Evolutionary conservation across 768 basidiomycete species (phyloP).

Genomic region (Lactarius tabidus): DNA sequence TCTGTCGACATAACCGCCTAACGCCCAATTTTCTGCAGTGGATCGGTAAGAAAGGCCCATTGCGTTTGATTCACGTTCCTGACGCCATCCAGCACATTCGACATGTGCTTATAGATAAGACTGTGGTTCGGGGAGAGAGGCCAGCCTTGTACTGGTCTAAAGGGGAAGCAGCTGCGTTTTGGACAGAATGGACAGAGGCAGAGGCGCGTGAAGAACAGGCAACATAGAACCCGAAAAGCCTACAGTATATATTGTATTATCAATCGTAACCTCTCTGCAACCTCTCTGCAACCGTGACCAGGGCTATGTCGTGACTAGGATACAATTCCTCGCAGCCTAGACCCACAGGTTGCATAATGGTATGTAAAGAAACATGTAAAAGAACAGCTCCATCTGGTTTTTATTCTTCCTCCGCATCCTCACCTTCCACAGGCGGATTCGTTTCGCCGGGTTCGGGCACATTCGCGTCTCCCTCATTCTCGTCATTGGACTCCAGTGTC

Average conservation of each 20-base stretch:
- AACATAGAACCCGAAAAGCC: constrained; percentile 9
- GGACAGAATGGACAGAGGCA: constrained; percentile 72
- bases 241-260: constrained; percentile 21
- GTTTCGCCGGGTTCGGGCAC: constrained; percentile 27
- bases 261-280: constrained; percentile 18
- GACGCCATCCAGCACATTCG: constrained; percentile 53
- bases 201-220: constrained; percentile 37
- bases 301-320: constrained; percentile 10
- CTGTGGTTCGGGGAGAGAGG: constrained; percentile 59
- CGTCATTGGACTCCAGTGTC: constrained; percentile 26
- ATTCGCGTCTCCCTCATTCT: constrained; percentile 32
- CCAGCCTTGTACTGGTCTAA: constrained; percentile 73
- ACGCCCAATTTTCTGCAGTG: constrained; percentile 37
- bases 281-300: constrained; percentile 7
- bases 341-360: constrained; percentile 17
- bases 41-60: constrained; percentile 54
- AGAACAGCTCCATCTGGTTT: constrained; percentile 5
- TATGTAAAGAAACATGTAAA: constrained; percentile 25
- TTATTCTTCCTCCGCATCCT: constrained; percentile 35
- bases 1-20: constrained; percentile 6
- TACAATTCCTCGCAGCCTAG: constrained; percentile 8
- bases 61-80: not conserved
- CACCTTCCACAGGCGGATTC: constrained; percentile 31
- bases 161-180: constrained; percentile 63
- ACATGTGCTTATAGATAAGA: constrained; percentile 77